phyloP scores from a whole-genome alignment of 2,329 filamentous ascomycete species.

The Diaporthe caulivora region DNA sequence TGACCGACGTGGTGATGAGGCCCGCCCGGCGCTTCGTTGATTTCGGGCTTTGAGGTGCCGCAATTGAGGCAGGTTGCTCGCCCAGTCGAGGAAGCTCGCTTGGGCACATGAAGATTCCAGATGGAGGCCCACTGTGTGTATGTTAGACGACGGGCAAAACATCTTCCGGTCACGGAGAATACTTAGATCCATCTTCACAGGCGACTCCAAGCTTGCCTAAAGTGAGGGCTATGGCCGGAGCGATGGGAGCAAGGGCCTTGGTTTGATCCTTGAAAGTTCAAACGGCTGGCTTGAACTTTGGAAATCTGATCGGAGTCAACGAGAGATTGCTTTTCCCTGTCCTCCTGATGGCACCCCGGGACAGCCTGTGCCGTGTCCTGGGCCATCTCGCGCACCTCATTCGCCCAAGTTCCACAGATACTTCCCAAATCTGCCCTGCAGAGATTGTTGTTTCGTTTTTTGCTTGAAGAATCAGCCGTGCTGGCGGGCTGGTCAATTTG shows the following conservation, averaged over 20 bases:
- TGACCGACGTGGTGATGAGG: not conserved
- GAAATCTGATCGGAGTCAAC: too few relatives aligned
- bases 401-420: not conserved
- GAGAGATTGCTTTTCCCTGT: not conserved
- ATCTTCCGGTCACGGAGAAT: not conserved
- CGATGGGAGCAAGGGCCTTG: not conserved
- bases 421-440: not conserved
- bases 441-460: not conserved
- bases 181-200: not conserved
- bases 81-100: not conserved
- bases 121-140: not conserved
- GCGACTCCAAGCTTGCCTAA: not conserved
- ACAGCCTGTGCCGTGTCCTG: slow-evolving; percentile 1
- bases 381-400: not conserved
- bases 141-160: not conserved
- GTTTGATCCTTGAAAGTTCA: not conserved
- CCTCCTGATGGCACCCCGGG: not conserved
- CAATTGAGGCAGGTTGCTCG: not conserved
- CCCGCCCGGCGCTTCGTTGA: too few relatives aligned
- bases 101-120: not conserved
- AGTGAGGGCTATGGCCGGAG: not conserved
- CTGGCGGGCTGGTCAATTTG: not conserved
- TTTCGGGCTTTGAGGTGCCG: not conserved
- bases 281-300: not conserved
- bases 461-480: not conserved